Evolutionary conservation across 176 grass and related monocot genomes (phyloP).

Genomic region (Luzula sylvatica): DNA sequence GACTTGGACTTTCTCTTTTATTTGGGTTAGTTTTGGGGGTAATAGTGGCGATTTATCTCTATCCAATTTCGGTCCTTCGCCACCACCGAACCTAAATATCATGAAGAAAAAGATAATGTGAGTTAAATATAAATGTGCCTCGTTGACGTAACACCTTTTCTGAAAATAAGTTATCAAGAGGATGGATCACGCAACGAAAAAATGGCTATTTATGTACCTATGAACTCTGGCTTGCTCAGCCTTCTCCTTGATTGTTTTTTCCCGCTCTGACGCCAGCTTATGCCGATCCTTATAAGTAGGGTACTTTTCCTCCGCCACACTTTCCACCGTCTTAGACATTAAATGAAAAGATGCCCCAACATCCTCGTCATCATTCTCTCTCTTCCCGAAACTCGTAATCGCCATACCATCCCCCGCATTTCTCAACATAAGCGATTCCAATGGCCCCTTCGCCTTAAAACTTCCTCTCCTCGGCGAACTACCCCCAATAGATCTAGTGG

Average conservation of each 20-base stretch:
- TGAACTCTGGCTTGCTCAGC: constrained; percentile 70
- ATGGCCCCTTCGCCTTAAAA: constrained; percentile 41
- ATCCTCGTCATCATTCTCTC: constrained; percentile 40
- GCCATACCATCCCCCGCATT: constrained; percentile 75
- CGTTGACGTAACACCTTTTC: too few relatives aligned
- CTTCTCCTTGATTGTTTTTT: constrained; percentile 78
- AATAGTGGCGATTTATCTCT: constrained; percentile 14
- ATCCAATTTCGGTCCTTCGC: constrained; percentile 14
- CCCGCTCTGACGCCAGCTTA: constrained; percentile 71
- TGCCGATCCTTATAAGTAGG: constrained; percentile 80
- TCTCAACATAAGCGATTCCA: constrained; percentile 87
- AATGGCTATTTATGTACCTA: too few relatives aligned
- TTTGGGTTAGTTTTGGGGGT: constrained; percentile 66
- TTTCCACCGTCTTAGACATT: constrained; percentile 69
- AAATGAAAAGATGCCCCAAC: constrained; percentile 55
- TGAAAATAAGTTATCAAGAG: too few relatives aligned
- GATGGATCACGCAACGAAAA: too few relatives aligned
- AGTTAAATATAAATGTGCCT: too few relatives aligned
- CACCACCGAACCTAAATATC: constrained; percentile 15
- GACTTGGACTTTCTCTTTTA: constrained; percentile 53
- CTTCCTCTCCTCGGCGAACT: constrained; percentile 30
- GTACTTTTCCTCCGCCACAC: constrained; percentile 82
- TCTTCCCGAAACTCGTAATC: constrained; percentile 78
- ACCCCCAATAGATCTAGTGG: constrained; percentile 25
- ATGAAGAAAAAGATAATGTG: too few relatives aligned